Conservation (phyloP, 129 eudicot species). For the Flaveria sonorensis region DNA sequence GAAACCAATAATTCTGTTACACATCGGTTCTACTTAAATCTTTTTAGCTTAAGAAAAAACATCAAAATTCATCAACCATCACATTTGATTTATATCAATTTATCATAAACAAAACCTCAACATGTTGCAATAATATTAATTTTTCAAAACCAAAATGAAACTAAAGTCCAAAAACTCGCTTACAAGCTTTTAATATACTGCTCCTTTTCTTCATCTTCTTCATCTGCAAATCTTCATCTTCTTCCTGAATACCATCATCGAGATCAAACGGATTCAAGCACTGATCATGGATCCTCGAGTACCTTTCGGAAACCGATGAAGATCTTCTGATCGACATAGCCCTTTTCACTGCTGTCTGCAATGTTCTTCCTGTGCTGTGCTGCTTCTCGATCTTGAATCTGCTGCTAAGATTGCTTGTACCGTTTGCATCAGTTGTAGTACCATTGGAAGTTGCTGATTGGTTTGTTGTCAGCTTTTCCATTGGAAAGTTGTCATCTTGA, state of each 20-base stretch:
- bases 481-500: slow-evolving; percentile 14
- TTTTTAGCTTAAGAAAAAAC: too few species aligned
- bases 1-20: too few species aligned
- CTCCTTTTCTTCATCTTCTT: slow-evolving; percentile 34
- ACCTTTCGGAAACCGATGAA: slow-evolving; percentile 73
- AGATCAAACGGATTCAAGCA: slow-evolving; percentile 34
- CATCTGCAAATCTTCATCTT: slow-evolving; percentile 34
- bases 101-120: too few species aligned
- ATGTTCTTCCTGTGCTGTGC: slow-evolving; percentile 43
- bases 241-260: slow-evolving; percentile 15
- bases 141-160: background rate
- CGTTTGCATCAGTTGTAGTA: slow-evolving; percentile 23
- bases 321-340: slow-evolving; percentile 70
- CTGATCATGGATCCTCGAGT: slow-evolving; percentile 70
- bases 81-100: too few species aligned
- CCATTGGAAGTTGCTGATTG: slow-evolving; percentile 36
- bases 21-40: too few species aligned
- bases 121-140: too few species aligned
- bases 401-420: slow-evolving; percentile 14
- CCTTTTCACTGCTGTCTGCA: slow-evolving; percentile 45
- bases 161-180: slow-evolving; percentile 62
- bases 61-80: too few species aligned
- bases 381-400: slow-evolving; percentile 48
- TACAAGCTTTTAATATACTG: slow-evolving; percentile 56
- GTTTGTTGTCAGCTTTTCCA: slow-evolving; percentile 38